Evolutionary conservation across 176 grass and related monocot species (phyloP).

Genomic region (Saccharum spontaneum): DNA sequence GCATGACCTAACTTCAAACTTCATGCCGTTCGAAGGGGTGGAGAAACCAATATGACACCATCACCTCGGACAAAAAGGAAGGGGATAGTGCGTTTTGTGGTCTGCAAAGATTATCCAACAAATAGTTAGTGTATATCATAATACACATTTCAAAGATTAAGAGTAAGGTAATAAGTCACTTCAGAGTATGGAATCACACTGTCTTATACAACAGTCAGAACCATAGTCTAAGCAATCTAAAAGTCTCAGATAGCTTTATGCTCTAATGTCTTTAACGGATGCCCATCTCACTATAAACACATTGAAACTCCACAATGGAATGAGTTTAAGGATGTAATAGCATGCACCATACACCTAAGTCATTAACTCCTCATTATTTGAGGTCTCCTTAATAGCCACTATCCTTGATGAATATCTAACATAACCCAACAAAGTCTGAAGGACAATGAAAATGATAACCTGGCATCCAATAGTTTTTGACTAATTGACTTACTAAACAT

Average conservation of each 20-base stretch:
- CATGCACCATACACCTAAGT: too few species aligned
- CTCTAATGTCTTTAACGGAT: not conserved
- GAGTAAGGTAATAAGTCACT: not conserved
- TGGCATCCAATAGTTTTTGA: not conserved
- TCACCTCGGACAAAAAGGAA: constrained; percentile 98
- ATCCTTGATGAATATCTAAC: not conserved
- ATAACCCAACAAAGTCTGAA: not conserved
- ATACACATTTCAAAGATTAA: not conserved
- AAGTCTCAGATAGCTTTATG: not conserved
- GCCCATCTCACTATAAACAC: not conserved
- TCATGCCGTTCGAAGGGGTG: constrained; percentile 87
- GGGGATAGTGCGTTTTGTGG: constrained; percentile 71
- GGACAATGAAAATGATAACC: not conserved
- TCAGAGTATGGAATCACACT: not conserved
- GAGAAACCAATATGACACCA: constrained; percentile 96
- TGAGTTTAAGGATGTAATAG: not conserved
- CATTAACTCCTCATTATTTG: not conserved
- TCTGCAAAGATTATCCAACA: constrained; percentile 49
- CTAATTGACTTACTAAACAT: not conserved
- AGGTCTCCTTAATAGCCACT: not conserved
- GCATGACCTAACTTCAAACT: not conserved
- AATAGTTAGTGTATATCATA: constrained; percentile 21
- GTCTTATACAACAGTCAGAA: not conserved
- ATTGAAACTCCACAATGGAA: not conserved
- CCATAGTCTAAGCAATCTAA: not conserved